Conservation (phyloP, 169 alveolate species). For the Cryptosporidium viatorum region DNA sequence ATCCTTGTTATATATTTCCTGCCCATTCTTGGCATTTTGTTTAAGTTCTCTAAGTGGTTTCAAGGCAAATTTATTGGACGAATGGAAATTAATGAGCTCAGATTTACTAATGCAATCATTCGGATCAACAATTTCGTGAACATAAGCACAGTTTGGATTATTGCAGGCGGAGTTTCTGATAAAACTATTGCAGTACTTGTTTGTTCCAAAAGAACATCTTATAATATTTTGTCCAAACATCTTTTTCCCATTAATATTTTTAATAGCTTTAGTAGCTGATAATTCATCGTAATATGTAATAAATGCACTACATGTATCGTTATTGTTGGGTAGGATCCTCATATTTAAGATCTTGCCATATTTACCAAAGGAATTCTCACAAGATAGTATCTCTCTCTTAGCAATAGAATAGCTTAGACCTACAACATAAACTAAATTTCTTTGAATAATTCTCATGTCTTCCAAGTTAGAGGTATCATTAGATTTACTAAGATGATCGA, state of each 20-base stretch:
- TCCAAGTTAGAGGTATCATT: conserved; percentile 77
- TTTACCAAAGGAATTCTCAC: conserved; percentile 89
- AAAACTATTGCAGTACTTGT: conserved; percentile 92
- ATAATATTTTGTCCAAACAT: conserved; percentile 86
- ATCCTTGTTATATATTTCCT: neutral
- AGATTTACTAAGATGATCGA: neutral
- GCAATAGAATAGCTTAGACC: conserved; percentile 88
- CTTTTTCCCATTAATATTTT: conserved; percentile 89
- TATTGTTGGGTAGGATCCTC: conserved; percentile 86
- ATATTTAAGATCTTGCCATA: conserved; percentile 89
- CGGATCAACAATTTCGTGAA: conserved; percentile 89
- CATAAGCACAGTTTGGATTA: conserved; percentile 91
- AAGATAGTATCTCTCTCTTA: conserved; percentile 86
- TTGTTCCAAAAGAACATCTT: conserved; percentile 94
- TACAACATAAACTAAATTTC: conserved; percentile 89
- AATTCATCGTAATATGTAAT: conserved; percentile 90
- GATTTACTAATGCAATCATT: conserved; percentile 71
- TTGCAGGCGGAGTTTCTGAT: conserved; percentile 88
- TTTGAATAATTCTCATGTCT: conserved; percentile 90
- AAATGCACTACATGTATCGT: conserved; percentile 92
- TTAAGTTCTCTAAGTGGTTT: conserved; percentile 55
- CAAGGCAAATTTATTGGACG: conserved; percentile 66
- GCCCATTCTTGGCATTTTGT: neutral
- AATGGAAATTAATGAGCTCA: conserved; percentile 62
- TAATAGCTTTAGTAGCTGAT: conserved; percentile 92